phyloP scores from a whole-genome alignment of 257 asterid species.

The Dorcoceras hygrometricum region DNA sequence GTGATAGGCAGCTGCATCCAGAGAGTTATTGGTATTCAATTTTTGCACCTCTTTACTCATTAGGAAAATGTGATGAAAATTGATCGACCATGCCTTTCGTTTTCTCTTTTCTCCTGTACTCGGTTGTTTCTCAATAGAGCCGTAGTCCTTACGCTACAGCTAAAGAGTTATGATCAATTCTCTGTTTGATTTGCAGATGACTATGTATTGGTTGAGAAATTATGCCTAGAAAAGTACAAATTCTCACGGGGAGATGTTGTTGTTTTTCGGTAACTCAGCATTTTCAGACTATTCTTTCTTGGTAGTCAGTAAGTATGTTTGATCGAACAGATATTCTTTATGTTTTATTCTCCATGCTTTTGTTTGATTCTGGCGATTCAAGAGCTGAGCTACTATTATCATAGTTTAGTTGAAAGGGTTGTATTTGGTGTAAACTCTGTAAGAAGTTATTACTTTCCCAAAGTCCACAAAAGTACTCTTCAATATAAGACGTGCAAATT shows the following conservation, averaged over 20 bases:
- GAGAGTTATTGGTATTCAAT: too few relatives aligned
- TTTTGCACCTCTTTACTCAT: too few relatives aligned
- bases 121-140: not conserved
- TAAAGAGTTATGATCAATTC: not conserved
- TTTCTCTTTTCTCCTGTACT: not conserved
- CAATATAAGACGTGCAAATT: not conserved
- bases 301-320: not conserved
- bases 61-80: too few relatives aligned
- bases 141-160: not conserved
- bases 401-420: not conserved
- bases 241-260: constrained; percentile 84
- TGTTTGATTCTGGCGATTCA: not conserved
- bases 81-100: too few relatives aligned
- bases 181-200: constrained; percentile 49
- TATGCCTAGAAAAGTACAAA: constrained; percentile 70
- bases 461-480: not conserved
- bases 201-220: constrained; percentile 69
- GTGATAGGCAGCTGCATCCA: too few relatives aligned
- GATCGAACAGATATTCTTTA: not conserved
- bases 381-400: not conserved
- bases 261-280: constrained; percentile 55
- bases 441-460: not conserved
- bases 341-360: not conserved
- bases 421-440: not conserved
- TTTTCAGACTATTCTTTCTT: not conserved